Base-by-base conservation (phyloP, 257 asterid genomes). In the Echium plantagineum region DNA sequence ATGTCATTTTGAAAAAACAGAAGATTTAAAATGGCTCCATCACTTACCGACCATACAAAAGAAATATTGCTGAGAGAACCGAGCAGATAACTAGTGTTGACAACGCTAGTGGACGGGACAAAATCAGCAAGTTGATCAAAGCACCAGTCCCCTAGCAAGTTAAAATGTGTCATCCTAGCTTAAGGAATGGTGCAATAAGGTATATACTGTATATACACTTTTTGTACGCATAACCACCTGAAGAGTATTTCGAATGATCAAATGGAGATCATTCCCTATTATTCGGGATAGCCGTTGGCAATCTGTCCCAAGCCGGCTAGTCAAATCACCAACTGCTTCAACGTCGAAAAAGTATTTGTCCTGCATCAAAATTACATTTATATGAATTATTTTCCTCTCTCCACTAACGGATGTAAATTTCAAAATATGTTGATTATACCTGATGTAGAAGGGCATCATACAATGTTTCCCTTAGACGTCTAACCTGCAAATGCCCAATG, bases 271-370 rank as follows among this genome's bases (percentile, higher is more conserved):
- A 79, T 84, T 88, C 64, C 98, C 98, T 48, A 91, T 85, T 63
- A 91, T 85, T 48, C 98, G 97, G n/a, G 98, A 91, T 42, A 91
- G 95, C 84, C 89, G 98, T 69, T 91, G 98, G 74, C 97, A 91
- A 78, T 91, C 98, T 24, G 98, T 87, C 77, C 98, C 96, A 63
- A 91, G 95, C 83, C 98, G 84, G 80, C 98, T 91, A 54, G 98
- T 91, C 81, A 91, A 80, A 76, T 83, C 95, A 67, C 98, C 98
- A 75, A 91, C 93, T 60, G 97, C 86, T 80, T 86, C 94, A 62
- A 85, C 70, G 80, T 91, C 98, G 66, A 88, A 88, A 81, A 88
- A 91, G 48, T 94, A 79, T 75, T 84, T 91, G 64, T 91, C 98
- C 95, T 91, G 75, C 87, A 83, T 31, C 26, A 59, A 62, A n/a